A percentile compares a stretch with the other conserved stretches of the same genome.
These are phyloP conservation scores for Nicotiana attenuata DNA, from an alignment of 257 asterid species.

Conservation along the genomic window DNA sequence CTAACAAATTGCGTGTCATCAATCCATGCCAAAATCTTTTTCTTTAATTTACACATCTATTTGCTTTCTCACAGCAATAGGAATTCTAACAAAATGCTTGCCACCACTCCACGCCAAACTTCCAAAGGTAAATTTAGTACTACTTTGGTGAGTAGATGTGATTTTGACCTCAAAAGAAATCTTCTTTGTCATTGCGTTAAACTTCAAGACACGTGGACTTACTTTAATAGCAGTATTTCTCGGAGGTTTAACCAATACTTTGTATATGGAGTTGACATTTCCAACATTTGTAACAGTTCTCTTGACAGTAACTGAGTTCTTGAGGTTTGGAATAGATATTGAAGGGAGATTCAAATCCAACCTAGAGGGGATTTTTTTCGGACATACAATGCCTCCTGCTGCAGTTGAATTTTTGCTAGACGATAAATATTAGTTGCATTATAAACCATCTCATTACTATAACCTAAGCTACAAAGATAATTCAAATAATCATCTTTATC, in stretches of 20 bases:
- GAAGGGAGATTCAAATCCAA: constrained; percentile 20
- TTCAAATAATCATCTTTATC: constrained; percentile 20
- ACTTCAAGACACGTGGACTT: constrained; percentile 12
- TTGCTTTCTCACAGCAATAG: constrained; percentile 16
- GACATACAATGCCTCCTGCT: neutral
- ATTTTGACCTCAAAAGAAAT: neutral
- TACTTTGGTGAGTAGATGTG: neutral
- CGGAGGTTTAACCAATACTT: constrained; percentile 10
- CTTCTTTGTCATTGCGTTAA: neutral
- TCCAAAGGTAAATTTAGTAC: constrained; percentile 17
- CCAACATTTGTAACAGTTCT: constrained; percentile 26
- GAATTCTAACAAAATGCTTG: constrained; percentile 18
- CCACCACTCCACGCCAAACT: constrained; percentile 24
- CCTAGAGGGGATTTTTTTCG: neutral
- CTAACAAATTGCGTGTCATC: too few species aligned
- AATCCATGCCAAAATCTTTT: neutral
- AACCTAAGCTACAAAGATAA: constrained; percentile 38
- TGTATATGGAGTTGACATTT: constrained; percentile 9
- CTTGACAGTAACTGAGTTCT: neutral
- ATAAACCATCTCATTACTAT: neutral
- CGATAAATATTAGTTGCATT: neutral
- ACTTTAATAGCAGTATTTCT: neutral
- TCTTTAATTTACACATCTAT: neutral
- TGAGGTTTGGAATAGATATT: constrained; percentile 10
- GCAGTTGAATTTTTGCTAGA: neutral